Evolutionary conservation across 2,329 filamentous ascomycete species (phyloP).

Genomic region (Colletotrichum sp.): DNA sequence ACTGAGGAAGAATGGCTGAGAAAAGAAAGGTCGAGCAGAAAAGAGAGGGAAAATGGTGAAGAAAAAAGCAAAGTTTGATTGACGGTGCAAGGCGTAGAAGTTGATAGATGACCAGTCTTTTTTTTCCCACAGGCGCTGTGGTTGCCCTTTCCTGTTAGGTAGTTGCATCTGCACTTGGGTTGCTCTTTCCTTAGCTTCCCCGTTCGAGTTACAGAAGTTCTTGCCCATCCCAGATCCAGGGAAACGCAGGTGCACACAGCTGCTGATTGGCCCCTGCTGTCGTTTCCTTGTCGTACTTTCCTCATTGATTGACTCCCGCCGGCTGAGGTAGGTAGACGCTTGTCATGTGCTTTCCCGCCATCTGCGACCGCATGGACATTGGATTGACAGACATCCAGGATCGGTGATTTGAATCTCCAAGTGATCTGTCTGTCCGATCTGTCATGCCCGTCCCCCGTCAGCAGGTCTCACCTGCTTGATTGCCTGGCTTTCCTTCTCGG

Average conservation of each 20-base stretch:
- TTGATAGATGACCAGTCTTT: conserved; percentile 10
- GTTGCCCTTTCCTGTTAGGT: not conserved
- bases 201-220: not conserved
- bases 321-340: not conserved
- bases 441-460: not conserved
- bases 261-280: not conserved
- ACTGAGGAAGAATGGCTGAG: not conserved
- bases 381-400: not conserved
- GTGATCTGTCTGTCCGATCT: not conserved
- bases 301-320: not conserved
- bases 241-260: not conserved
- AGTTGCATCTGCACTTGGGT: not conserved
- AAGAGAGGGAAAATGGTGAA: not conserved
- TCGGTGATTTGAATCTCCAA: not conserved
- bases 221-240: not conserved
- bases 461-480: not conserved
- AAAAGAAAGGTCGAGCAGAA: not conserved
- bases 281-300: not conserved
- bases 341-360: not conserved
- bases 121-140: not conserved
- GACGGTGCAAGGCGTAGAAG: conserved; percentile 1
- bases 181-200: not conserved
- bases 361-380: not conserved
- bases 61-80: conserved; percentile 6
- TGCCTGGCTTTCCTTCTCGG: not conserved